Conservation (phyloP, 139 green algal species). For the Ettlia oleoabundans region DNA sequence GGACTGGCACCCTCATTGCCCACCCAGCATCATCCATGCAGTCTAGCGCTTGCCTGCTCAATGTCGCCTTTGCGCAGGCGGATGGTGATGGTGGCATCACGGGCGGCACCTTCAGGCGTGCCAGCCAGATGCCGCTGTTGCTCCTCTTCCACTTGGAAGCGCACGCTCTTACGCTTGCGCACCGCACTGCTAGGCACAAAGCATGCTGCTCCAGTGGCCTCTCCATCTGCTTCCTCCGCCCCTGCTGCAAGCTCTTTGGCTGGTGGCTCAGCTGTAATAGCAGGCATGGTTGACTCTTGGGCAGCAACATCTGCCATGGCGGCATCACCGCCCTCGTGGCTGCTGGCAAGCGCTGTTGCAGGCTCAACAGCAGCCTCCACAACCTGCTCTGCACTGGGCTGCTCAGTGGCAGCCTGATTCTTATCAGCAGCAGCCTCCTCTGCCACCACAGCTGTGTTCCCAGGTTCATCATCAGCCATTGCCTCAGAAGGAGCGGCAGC, state of each 20-base stretch:
- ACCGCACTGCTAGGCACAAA: background rate
- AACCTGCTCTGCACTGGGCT: background rate
- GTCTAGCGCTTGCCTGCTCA: constrained; percentile 16
- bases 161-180: constrained; percentile 50
- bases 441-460: background rate
- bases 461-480: background rate
- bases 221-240: background rate
- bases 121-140: background rate
- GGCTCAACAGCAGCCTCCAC: background rate
- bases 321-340: too few relatives aligned
- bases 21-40: background rate
- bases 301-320: too few relatives aligned
- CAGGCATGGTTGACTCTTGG: too few relatives aligned
- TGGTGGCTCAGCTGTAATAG: too few relatives aligned
- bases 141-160: constrained; percentile 40
- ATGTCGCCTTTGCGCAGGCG: constrained; percentile 26
- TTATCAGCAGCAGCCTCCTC: background rate
- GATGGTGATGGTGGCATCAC: constrained; percentile 43
- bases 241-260: too few relatives aligned
- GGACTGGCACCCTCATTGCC: background rate
- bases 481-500: too few relatives aligned
- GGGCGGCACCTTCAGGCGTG: constrained; percentile 50
- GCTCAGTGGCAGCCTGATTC: background rate
- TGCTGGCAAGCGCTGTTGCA: background rate
- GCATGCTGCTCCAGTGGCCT: background rate